These are phyloP conservation scores for Citrus trifoliata DNA, from an alignment of 345 rosid genomes.

Conservation along the genomic window DNA sequence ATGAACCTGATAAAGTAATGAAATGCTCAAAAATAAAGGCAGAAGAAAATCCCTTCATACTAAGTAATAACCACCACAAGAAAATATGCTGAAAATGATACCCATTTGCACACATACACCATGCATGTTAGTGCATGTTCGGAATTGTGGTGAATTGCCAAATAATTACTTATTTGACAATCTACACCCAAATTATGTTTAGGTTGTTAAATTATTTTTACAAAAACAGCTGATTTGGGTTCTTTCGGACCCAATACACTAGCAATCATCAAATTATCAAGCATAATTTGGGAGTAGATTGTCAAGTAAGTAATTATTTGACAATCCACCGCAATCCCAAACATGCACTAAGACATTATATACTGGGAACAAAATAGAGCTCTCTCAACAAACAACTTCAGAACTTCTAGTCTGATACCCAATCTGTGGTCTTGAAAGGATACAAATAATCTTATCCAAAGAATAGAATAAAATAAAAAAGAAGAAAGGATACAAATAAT, in stretches of 20 bases:
- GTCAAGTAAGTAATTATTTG: neutral
- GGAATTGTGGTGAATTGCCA: too few relatives aligned
- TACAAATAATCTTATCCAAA: neutral
- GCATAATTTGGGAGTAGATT: neutral
- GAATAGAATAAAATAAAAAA: too few relatives aligned
- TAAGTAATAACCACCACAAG: neutral
- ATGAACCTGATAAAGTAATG: neutral
- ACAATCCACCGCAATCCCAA: neutral
- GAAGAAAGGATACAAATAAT: neutral
- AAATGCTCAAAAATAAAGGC: neutral
- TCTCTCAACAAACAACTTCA: neutral
- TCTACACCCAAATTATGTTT: neutral
- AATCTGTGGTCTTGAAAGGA: neutral
- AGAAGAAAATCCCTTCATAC: neutral
- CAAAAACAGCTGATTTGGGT: neutral
- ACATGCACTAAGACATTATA: neutral
- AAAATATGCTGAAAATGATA: neutral
- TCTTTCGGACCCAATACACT: neutral
- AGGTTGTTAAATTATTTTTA: neutral
- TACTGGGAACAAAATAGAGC: neutral
- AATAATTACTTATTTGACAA: neutral
- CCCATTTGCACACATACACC: neutral
- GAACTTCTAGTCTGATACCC: neutral
- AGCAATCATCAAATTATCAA: neutral
- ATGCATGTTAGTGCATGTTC: neutral